A percentile compares a stretch with the other conserved stretches of the same genome.
Conservation (phyloP, 768 basidiomycete genomes). For the Lyophyllum semitale region DNA sequence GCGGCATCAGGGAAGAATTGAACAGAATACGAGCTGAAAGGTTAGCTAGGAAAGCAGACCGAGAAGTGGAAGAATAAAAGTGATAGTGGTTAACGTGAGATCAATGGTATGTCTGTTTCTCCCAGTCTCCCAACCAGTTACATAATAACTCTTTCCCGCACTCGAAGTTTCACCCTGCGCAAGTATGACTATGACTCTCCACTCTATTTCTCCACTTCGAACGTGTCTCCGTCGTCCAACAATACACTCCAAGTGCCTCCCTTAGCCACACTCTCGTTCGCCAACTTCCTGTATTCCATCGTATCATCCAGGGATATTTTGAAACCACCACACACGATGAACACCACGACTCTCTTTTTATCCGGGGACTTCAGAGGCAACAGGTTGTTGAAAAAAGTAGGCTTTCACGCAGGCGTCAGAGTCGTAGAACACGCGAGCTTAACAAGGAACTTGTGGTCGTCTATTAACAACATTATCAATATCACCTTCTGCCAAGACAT, state of each 20-base stretch:
- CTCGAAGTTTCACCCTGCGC: not conserved
- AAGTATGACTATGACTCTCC: not conserved
- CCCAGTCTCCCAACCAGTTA: not conserved
- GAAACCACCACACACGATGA: conserved; percentile 73
- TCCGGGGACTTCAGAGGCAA: conserved; percentile 35
- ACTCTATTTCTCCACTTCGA: conserved; percentile 29
- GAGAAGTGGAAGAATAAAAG: conserved; percentile 35
- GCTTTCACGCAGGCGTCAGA: conserved; percentile 65
- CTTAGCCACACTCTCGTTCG: conserved; percentile 35
- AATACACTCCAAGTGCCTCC: conserved; percentile 35
- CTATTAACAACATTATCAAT: conserved; percentile 32
- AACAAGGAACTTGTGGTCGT: conserved; percentile 74
- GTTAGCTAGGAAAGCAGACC: conserved; percentile 46
- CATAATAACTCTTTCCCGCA: not conserved
- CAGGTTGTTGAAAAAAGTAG: conserved; percentile 52
- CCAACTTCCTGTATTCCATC: conserved; percentile 43
- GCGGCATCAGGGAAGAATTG: conserved; percentile 65
- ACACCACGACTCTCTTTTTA: conserved; percentile 49
- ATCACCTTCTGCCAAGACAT: not conserved
- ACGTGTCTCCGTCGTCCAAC: conserved; percentile 39
- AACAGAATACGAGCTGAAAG: conserved; percentile 69
- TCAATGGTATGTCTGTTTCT: not conserved
- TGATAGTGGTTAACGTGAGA: not conserved
- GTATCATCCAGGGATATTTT: conserved; percentile 62
- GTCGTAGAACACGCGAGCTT: conserved; percentile 78